Base-by-base conservation (phyloP, 768 basidiomycete species). In the Tylopilus rubrobrunneus region DNA sequence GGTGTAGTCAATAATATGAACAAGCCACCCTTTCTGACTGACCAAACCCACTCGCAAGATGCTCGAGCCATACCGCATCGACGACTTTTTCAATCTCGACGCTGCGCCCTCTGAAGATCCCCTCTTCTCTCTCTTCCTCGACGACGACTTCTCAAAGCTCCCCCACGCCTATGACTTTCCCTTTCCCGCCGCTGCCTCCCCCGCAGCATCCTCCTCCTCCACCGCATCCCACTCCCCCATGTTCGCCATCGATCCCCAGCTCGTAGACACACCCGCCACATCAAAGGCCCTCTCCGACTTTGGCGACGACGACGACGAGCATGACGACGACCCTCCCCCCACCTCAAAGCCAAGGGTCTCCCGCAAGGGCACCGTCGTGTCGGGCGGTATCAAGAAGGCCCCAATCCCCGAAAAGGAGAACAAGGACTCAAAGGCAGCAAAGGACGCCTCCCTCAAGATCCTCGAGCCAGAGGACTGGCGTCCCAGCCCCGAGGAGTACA, bases 401-500 rank as follows among this genome's bases (percentile, higher is more conserved):
- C 63, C 75, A 25, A 42, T 68, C 47, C 61, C 72, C 5, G 66
- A 74, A 25, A 74, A 74, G 56, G 71, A 71, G 53, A 65, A 57
- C 48, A 69, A 61, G 42, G 59, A 65, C 11, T 47, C 56, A 0
- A 62, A 48, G 49, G 10, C 48, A 0, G 61, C 59, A n/a, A 70
- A 66, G 57, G 66, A 82, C 70, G 25, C 53, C 0, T 17, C 49
- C 0, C 64, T 60, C 48, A 63, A 7, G 60, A 62, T 60, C 21
- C 66, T 51, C 44, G 71, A 64, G 57, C 71, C 84, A 15, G 87
- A 86, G 31, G 88, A 92, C 60, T 92, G 90, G 88, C 80, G 90
- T 46, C 92, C 91, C 8, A 80, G 84, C 4, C 87, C 93, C 1
- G 96, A 97, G 59, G 93, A 94, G 57, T 97, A 98, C 75, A 86